Conservation (phyloP, 225 moss, liverwort and hornwort species). For the Polytrichum formosum region DNA sequence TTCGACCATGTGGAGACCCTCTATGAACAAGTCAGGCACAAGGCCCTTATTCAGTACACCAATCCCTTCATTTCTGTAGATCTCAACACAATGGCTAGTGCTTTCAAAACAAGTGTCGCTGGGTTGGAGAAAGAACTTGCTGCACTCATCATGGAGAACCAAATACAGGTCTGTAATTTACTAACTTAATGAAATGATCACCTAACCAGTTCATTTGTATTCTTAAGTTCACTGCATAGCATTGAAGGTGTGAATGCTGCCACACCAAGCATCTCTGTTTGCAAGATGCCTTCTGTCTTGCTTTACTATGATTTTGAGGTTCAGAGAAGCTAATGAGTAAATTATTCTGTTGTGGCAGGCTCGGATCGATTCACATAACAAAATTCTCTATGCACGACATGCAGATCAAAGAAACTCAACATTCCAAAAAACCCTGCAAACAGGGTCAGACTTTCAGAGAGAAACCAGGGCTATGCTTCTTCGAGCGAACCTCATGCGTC, state of each 20-base stretch:
- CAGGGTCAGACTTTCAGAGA: slow-evolving; percentile 90
- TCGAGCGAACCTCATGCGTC: slow-evolving; percentile 93
- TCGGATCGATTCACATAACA: slow-evolving; percentile 99
- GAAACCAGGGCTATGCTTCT: slow-evolving; percentile 98
- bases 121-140: slow-evolving; percentile 98
- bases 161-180: slow-evolving; percentile 70
- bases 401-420: slow-evolving; percentile 97
- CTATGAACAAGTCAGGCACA: slow-evolving; percentile 94
- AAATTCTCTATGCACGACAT: slow-evolving; percentile 97
- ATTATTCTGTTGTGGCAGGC: slow-evolving; percentile 50
- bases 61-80: slow-evolving; percentile 99
- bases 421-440: slow-evolving; percentile 91
- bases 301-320: background rate
- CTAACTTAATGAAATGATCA: too few species aligned
- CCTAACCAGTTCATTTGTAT: too few species aligned
- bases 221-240: too few species aligned
- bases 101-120: slow-evolving; percentile 96
- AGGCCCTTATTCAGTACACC: slow-evolving; percentile 96
- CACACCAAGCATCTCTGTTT: too few species aligned
- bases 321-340: background rate
- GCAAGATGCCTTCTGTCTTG: background rate
- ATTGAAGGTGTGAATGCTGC: too few species aligned
- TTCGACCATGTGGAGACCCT: slow-evolving; percentile 95
- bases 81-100: slow-evolving; percentile 95
- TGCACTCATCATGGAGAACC: slow-evolving; percentile 92